Percentiles rank a stretch among this genome's conserved stretches.
These are phyloP conservation scores for Wallacemonas sp. DNA, from an alignment of 208 protist genomes.

Conservation along the genomic window DNA sequence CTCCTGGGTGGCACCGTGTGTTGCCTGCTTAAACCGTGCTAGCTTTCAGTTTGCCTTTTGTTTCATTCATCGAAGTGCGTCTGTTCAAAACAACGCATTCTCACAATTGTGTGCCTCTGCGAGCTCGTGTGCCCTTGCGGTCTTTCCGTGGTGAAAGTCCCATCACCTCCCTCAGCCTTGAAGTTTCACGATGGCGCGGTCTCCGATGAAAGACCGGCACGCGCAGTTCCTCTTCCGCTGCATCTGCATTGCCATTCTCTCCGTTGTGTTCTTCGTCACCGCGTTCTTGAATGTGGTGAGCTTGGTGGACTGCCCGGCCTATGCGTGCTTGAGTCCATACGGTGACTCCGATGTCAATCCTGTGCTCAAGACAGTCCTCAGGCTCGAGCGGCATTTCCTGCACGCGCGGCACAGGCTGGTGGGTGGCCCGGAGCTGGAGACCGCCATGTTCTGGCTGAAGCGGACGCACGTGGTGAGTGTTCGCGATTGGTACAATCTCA, in stretches of 20 bases:
- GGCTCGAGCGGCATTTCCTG: neutral
- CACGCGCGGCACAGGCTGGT: neutral
- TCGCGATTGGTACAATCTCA: slow-evolving; percentile 34
- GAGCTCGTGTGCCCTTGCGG: too few relatives aligned
- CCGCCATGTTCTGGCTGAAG: slow-evolving; percentile 38
- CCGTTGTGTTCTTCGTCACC: neutral
- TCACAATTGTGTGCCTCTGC: too few relatives aligned
- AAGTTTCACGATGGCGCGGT: too few relatives aligned
- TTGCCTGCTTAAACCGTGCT: too few relatives aligned
- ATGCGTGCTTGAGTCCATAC: neutral
- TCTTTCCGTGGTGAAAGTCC: too few relatives aligned
- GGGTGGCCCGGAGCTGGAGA: slow-evolving; percentile 19
- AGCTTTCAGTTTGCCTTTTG: too few relatives aligned
- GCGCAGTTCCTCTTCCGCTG: slow-evolving; percentile 5
- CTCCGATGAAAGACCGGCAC: neutral
- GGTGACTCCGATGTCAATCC: neutral
- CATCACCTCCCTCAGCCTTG: too few relatives aligned
- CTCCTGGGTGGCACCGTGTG: too few relatives aligned
- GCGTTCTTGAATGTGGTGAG: neutral
- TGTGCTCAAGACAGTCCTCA: neutral
- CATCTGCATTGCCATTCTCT: slow-evolving; percentile 9
- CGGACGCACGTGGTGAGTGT: slow-evolving; percentile 23
- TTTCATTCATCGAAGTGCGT: too few relatives aligned
- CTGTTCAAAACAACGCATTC: too few relatives aligned
- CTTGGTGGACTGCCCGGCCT: slow-evolving; percentile 1